Evolutionary conservation across 345 rosid species (phyloP).

Genomic region (Physaria fendleri): DNA sequence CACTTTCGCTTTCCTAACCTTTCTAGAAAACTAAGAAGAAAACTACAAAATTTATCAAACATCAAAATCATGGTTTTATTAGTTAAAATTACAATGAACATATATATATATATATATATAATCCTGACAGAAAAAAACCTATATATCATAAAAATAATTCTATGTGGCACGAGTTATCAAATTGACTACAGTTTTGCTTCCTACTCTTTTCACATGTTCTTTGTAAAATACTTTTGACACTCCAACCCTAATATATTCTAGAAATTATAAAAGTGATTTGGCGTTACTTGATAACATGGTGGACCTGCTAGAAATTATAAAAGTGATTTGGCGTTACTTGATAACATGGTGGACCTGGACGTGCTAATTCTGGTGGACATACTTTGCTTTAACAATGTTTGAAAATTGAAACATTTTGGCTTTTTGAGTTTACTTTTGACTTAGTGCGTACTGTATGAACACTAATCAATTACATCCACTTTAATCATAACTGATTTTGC

Average conservation of each 20-base stretch:
- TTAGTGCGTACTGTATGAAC: slow-evolving; percentile 18
- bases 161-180: neutral
- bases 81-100: no score
- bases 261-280: neutral
- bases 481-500: slow-evolving; percentile 18
- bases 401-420: slow-evolving; percentile 29
- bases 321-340: slow-evolving; percentile 3
- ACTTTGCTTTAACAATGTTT: slow-evolving; percentile 16
- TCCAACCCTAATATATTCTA: neutral
- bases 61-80: no score
- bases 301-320: slow-evolving; percentile 5
- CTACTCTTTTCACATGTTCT: neutral
- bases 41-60: neutral
- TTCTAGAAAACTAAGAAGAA: slow-evolving; percentile 6
- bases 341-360: slow-evolving; percentile 25
- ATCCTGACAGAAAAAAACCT: no score
- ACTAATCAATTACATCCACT: slow-evolving; percentile 22
- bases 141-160: neutral
- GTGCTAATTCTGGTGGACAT: slow-evolving; percentile 16
- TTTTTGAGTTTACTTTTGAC: slow-evolving; percentile 30
- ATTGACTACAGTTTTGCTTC: neutral
- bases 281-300: slow-evolving; percentile 19
- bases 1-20: neutral
- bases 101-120: no score
- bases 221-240: neutral